These are phyloP conservation scores for Acanthamoeba culbertsoni DNA, from an alignment of 208 protist genomes.

Conservation along the genomic window DNA sequence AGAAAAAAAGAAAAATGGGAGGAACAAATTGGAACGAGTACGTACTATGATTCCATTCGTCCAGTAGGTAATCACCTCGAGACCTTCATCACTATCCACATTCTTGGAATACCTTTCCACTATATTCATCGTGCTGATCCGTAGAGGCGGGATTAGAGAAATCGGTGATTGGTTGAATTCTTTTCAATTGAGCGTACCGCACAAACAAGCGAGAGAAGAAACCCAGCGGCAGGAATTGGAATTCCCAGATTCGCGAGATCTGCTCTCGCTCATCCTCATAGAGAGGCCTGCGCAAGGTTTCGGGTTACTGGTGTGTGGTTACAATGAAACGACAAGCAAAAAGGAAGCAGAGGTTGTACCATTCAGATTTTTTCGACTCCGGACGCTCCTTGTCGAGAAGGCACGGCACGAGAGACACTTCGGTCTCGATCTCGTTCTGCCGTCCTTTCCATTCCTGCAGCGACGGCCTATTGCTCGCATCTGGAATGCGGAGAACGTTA, in stretches of 20 bases:
- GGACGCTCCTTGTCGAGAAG: conserved; percentile 49
- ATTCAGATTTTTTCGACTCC: neutral
- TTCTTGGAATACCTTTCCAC: conserved; percentile 37
- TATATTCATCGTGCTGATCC: conserved; percentile 47
- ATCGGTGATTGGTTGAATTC: neutral
- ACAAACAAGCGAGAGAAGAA: conserved; percentile 59
- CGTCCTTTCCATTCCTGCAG: neutral
- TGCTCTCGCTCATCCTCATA: conserved; percentile 43
- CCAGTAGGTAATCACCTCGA: conserved; percentile 43
- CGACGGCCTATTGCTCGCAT: neutral
- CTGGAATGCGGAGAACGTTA: neutral
- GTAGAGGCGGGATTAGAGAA: neutral
- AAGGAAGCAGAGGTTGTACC: neutral
- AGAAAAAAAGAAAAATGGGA: neutral
- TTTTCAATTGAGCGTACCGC: neutral
- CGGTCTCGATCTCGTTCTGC: conserved; percentile 24
- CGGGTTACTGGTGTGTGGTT: neutral
- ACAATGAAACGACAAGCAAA: neutral
- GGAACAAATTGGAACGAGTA: neutral
- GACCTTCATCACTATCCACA: neutral
- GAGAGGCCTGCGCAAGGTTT: neutral
- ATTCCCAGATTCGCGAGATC: conserved; percentile 30
- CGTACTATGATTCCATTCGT: conserved; percentile 55
- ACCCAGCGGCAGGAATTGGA: conserved; percentile 53
- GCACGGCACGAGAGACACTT: conserved; percentile 38